Conservation (phyloP, 345 rosid genomes). For the Geranium rotundifolium region DNA sequence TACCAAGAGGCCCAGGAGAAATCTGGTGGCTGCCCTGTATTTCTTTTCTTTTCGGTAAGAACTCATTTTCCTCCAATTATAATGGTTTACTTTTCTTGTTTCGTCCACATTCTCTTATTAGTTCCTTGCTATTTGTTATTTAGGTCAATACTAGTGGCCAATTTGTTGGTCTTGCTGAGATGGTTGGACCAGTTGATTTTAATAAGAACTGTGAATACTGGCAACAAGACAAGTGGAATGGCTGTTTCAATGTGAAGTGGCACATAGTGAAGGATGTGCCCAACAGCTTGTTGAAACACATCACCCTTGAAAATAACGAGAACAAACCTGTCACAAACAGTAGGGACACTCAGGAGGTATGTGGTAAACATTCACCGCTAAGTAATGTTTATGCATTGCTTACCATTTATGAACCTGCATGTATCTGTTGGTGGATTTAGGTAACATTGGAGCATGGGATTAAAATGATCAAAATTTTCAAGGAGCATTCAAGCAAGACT, state of each 20-base stretch:
- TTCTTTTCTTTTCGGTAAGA: conserved; percentile 83
- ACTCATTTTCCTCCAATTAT: not conserved
- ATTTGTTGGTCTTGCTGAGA: conserved; percentile 90
- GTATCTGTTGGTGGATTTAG: conserved; percentile 11
- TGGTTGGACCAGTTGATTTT: conserved; percentile 83
- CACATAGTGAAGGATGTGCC: conserved; percentile 92
- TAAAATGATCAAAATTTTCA: conserved; percentile 70
- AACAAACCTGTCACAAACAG: conserved; percentile 93
- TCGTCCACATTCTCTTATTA: not conserved
- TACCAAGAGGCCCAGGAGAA: conserved; percentile 58
- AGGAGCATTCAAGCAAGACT: conserved; percentile 59
- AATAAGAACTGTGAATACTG: conserved; percentile 67
- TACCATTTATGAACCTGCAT: not conserved
- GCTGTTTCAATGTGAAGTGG: conserved; percentile 90
- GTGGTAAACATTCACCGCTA: too few relatives aligned
- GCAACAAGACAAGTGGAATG: conserved; percentile 99
- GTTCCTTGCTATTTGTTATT: not conserved
- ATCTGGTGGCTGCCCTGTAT: conserved; percentile 41
- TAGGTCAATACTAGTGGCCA: conserved; percentile 97
- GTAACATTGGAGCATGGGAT: conserved; percentile 64
- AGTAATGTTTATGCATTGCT: too few relatives aligned
- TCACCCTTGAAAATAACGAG: conserved; percentile 89
- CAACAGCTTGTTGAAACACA: conserved; percentile 74
- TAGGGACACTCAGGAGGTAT: conserved; percentile 92
- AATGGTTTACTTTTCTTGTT: not conserved